These are phyloP conservation scores for Vitis riparia DNA, from an alignment of 164 flowering plant species.

Conservation along the genomic window DNA sequence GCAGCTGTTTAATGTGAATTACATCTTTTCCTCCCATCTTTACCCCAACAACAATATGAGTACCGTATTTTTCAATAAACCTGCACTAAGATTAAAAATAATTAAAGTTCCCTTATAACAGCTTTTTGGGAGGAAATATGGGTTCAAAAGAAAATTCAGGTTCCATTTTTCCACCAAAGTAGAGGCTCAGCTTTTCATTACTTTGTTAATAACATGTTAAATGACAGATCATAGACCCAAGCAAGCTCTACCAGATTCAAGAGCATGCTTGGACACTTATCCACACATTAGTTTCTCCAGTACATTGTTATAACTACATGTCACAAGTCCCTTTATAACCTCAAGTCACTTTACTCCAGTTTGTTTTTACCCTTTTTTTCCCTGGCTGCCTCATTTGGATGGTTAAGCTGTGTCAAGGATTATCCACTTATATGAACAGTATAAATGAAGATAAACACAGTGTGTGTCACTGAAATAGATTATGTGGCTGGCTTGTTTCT, in stretches of 20 bases:
- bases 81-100: constrained; percentile 29
- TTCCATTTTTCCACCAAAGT: not conserved
- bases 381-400: too few species aligned
- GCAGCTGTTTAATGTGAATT: constrained; percentile 69
- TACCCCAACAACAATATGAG: constrained; percentile 81
- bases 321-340: not conserved
- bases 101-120: not conserved
- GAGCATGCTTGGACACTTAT: not conserved
- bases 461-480: not conserved
- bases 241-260: too few species aligned
- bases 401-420: too few species aligned
- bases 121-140: not conserved
- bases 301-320: not conserved
- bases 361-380: too few species aligned
- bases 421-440: too few species aligned
- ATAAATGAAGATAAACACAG: too few species aligned
- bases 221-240: too few species aligned
- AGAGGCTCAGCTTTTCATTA: not conserved
- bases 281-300: not conserved
- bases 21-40: constrained; percentile 97
- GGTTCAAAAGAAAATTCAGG: not conserved
- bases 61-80: constrained; percentile 86
- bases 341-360: not conserved
- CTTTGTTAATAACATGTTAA: not conserved
- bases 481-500: not conserved